Base-by-base conservation (phyloP, 345 rosid genomes). In the Eucalyptus cloeziana region DNA sequence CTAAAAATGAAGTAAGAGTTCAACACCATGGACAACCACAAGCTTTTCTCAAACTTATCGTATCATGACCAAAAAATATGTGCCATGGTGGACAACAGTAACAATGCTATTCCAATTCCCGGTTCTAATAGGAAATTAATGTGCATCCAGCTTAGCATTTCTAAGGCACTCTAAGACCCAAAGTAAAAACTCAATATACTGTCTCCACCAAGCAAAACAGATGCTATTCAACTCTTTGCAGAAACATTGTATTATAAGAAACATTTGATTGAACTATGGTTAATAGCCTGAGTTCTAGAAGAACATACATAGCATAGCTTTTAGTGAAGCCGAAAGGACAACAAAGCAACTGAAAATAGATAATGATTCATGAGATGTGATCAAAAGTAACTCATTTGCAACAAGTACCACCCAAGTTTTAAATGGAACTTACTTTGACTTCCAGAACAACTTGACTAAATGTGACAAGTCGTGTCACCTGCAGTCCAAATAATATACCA, bases 391-490 rank as follows among this genome's bases (percentile, higher is more conserved):
- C 44, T 71, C 81, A 33, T 71, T 71, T 71, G 81, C 44, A 33
- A 3, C 44, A 71, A 71, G 45, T 17, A 4, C 30, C 45, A 5
- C 44, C 45, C 7, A 33, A 33, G 45, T 79, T 62, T 86, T 86
- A 67, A 27, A 58, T 47, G 83, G 60, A 60, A 93, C 96, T 94
- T 94, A 96, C 99, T 91, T 96, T 97, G 86, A 97, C 98, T 93
- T 98, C 99, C 89, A 96, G 93, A 31, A 98, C 98, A 92, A 98
- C 99, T 91, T 97, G 97, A 91, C 96, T 93, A 92, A 98, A 97
- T 50, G 96, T 92, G 80, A 95, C 97, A 40, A 40, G 93, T 91
- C 89, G 92, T 93, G 64, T 89, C 95, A 90, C 96, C 99, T 97
- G 94, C 90, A 91, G 85, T 89, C n/a, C 89, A 91, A 90, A 89